Percentiles rank a stretch among this genome's conserved stretches.
phyloP scores from a whole-genome alignment of 495 filamentous ascomycete genomes.

The Paragyromitra xinjiangensis region DNA sequence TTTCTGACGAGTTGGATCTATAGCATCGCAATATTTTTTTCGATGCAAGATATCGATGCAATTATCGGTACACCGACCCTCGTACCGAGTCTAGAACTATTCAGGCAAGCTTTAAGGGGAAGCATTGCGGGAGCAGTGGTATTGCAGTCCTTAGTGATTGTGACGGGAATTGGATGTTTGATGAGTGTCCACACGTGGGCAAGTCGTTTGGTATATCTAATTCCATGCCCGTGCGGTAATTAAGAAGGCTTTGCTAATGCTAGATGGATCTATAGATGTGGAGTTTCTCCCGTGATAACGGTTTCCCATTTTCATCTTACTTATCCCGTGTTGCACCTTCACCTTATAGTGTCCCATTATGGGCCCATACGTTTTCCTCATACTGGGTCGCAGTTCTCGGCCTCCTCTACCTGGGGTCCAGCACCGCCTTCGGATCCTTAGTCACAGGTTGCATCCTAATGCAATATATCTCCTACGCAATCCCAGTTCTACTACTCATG shows the following conservation, averaged over 20 bases:
- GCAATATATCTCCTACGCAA: conserved; percentile 55
- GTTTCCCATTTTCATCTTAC: conserved; percentile 51
- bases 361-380: conserved; percentile 48
- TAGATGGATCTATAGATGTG: conserved; percentile 40
- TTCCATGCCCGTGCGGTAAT: background rate
- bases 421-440: conserved; percentile 52
- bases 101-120: conserved; percentile 48
- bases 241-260: conserved; percentile 1
- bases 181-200: conserved; percentile 57
- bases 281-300: conserved; percentile 53
- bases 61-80: conserved; percentile 57
- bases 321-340: conserved; percentile 39
- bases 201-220: conserved; percentile 52
- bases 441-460: conserved; percentile 54
- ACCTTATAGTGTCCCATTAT: conserved; percentile 45
- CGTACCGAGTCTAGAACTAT: conserved; percentile 50
- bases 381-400: conserved; percentile 53
- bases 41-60: conserved; percentile 61
- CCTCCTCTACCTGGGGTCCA: conserved; percentile 46
- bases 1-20: conserved; percentile 65
- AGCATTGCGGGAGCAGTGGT: conserved; percentile 43
- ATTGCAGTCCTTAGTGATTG: conserved; percentile 45
- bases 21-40: conserved; percentile 66
- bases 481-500: conserved; percentile 50
- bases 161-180: conserved; percentile 52